Base-by-base conservation (phyloP, 257 asterid species). In the Scutellaria galericulata region DNA sequence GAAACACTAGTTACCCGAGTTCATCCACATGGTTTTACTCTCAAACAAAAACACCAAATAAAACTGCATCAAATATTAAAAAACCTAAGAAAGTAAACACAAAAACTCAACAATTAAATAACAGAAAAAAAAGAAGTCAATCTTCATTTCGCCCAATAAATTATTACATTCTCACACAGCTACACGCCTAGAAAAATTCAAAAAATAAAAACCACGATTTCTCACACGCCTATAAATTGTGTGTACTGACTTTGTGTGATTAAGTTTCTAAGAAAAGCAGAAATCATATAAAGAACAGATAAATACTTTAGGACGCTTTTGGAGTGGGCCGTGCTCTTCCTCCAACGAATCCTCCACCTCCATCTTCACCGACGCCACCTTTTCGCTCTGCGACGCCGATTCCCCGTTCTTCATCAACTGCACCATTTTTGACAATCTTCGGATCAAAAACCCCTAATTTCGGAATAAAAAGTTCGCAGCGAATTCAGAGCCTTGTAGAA, bases 331-430 rank as follows among this genome's bases (percentile, higher is more conserved):
- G 69, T 80, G 83, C 71, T 82, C 84, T 51, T 86, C 89, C 48
- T 86, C 86, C 66, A 74, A 37, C 15, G 86, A 44, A 72, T 86
- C 87, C 68, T 84, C 91, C 53, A 78, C 70, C 77, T 84, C 91
- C 81, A 78, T 66, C 85, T 86, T 80, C 67, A 82, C 86, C 73
- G 73, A 71, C 75, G 72, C 70, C 75, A 57, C 76, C 64, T 67
- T 84, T 6, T 82, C 86, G 47, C n/a, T 52, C 44, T 72, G 80
- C 45, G 84, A 54, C 48, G 71, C 91, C 75, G 86, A 74, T 59
- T 78, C 80, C 22, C 74, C 81, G 73, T 62, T 76, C 59, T 75
- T 86, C 91, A 86, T 86, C 82, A 82, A 78, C 77, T 78, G 84
- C 57, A 84, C 86, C 86, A 80, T 80, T 39, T 57, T 11, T 44